Conservation (phyloP, 179 eudicot species). For the Vitellaria paradoxa region DNA sequence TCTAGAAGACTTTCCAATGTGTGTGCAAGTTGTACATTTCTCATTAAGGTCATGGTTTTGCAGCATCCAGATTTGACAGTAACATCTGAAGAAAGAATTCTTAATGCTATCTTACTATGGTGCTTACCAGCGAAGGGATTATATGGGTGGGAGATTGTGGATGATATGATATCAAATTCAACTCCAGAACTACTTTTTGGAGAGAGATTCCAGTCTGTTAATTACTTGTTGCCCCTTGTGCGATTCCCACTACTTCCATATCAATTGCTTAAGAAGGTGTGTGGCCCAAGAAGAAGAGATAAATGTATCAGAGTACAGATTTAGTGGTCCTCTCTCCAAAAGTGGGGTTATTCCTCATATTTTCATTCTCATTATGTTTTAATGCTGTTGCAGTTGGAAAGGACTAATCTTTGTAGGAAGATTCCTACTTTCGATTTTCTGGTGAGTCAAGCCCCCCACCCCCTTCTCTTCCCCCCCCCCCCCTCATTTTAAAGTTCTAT, state of each 20-base stretch:
- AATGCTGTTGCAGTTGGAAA: conserved; percentile 61
- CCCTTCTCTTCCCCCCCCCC: too few relatives aligned
- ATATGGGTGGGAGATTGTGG: conserved; percentile 67
- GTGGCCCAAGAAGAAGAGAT: background rate
- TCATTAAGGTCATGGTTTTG: too few relatives aligned
- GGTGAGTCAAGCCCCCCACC: conserved; percentile 38
- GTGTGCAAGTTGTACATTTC: conserved; percentile 21
- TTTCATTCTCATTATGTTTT: conserved; percentile 3
- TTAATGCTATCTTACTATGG: conserved; percentile 82
- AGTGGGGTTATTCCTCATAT: background rate
- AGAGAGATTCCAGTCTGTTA: conserved; percentile 59
- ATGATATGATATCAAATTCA: conserved; percentile 46
- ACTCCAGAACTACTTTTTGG: conserved; percentile 61
- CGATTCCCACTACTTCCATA: conserved; percentile 78
- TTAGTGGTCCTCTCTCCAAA: background rate
- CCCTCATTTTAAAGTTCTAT: background rate
- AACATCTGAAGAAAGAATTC: conserved; percentile 89
- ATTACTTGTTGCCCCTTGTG: conserved; percentile 55
- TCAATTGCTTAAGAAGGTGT: conserved; percentile 73
- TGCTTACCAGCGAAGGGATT: conserved; percentile 59
- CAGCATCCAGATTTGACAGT: conserved; percentile 97
- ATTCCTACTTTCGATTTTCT: conserved; percentile 48
- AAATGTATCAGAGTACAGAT: background rate
- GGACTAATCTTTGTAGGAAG: conserved; percentile 48
- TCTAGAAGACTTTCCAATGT: background rate